phyloP scores from a whole-genome alignment of 108 stramenopile species.

The Fragilaria crotonensis region DNA sequence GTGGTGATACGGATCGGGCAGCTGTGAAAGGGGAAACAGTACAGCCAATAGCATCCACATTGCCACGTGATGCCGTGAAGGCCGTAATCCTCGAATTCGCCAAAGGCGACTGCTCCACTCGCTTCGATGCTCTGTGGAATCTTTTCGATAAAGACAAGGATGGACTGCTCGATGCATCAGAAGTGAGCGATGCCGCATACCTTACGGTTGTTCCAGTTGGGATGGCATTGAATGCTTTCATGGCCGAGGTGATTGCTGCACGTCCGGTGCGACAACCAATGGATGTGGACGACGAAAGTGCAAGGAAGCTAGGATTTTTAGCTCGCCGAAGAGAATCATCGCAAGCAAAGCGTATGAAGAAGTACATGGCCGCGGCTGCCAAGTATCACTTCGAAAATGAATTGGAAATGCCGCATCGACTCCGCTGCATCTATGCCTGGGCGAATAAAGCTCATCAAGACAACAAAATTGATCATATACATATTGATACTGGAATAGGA shows the following conservation, averaged over 20 bases:
- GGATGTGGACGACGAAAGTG: not conserved
- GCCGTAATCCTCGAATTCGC: slow-evolving; percentile 40
- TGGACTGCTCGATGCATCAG: slow-evolving; percentile 75
- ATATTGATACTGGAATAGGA: slow-evolving; percentile 61
- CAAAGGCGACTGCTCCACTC: slow-evolving; percentile 26
- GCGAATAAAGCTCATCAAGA: slow-evolving; percentile 82
- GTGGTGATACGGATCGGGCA: slow-evolving; percentile 74
- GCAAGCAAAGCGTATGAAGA: slow-evolving; percentile 38
- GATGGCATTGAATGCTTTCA: slow-evolving; percentile 33
- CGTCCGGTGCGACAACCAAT: slow-evolving; percentile 14
- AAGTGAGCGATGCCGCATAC: slow-evolving; percentile 67
- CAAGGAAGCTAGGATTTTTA: slow-evolving; percentile 34
- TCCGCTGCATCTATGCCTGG: slow-evolving; percentile 88
- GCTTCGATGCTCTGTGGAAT: slow-evolving; percentile 67
- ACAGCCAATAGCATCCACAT: slow-evolving; percentile 17
- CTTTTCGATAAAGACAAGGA: slow-evolving; percentile 70
- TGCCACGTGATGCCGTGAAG: slow-evolving; percentile 20
- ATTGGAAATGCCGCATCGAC: slow-evolving; percentile 77
- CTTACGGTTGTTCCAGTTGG: slow-evolving; percentile 50
- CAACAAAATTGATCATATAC: slow-evolving; percentile 64
- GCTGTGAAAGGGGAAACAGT: slow-evolving; percentile 37
- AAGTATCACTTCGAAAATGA: slow-evolving; percentile 70
- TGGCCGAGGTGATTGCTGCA: slow-evolving; percentile 23
- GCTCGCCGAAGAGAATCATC: slow-evolving; percentile 51
- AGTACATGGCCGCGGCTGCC: slow-evolving; percentile 45